Evolutionary conservation across 495 filamentous ascomycete species (phyloP).

Genomic region (Trichoderma erinaceum): DNA sequence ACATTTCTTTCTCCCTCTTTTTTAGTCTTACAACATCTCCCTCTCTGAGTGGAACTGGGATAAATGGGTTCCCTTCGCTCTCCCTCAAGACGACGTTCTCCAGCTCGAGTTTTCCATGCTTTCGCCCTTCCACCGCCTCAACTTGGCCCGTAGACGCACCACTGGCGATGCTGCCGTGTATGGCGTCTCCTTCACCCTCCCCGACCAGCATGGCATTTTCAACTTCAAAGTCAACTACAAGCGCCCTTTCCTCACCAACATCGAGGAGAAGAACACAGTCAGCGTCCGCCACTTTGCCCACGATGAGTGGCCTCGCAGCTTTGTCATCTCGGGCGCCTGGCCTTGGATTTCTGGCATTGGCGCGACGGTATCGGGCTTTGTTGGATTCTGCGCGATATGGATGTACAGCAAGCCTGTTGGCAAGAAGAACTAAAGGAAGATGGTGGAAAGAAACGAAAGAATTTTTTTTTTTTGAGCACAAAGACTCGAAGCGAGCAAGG

Average conservation of each 20-base stretch:
- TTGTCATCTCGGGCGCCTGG: constrained; percentile 83
- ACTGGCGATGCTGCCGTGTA: constrained; percentile 68
- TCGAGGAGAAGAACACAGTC: constrained; percentile 93
- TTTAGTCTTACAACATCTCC: constrained; percentile 78
- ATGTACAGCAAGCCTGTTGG: constrained; percentile 67
- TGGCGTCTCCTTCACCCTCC: constrained; percentile 68
- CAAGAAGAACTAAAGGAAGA: constrained; percentile 1
- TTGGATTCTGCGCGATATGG: constrained; percentile 83
- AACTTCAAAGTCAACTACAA: constrained; percentile 95
- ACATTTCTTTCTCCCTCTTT: neutral
- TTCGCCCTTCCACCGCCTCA: constrained; percentile 92
- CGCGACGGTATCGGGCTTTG: constrained; percentile 74
- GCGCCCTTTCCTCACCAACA: constrained; percentile 78
- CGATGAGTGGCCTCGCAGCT: constrained; percentile 91
- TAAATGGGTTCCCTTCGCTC: constrained; percentile 64
- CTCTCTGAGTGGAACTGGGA: constrained; percentile 74
- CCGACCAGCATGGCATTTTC: constrained; percentile 98
- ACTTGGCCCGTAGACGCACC: constrained; percentile 46
- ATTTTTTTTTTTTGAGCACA: neutral
- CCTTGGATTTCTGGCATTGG: constrained; percentile 91
- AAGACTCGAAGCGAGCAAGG: neutral
- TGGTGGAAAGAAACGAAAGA: neutral
- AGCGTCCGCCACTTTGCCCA: constrained; percentile 94
- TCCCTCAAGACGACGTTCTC: constrained; percentile 61
- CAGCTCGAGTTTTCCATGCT: constrained; percentile 99